Base-by-base conservation (phyloP, 1,139 yeast genomes). In the Yamadazyma sp. region DNA sequence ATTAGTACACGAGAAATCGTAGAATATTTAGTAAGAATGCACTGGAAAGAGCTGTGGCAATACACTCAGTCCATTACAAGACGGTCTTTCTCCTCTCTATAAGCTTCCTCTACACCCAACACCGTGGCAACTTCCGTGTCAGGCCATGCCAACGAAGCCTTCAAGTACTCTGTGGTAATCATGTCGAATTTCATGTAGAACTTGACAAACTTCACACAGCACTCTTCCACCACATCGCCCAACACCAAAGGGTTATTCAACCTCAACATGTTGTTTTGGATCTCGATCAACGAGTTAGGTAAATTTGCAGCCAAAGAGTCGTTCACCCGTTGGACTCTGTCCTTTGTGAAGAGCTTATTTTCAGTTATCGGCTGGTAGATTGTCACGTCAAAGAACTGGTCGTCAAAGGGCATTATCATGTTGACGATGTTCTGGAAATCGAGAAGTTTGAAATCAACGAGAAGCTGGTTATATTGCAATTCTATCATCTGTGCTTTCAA, bases 301-400 rank as follows among this genome's bases (percentile, higher is more conserved):
- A 84, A 53, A 46, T 74, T 77, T 11, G 62, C 66, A 43, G 75
- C 76, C 1, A 83, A 58, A 27, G 63, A 62, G 1, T 48, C 52
- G 47, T 78, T 74, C 7, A 76, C 71, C 5, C 58, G 58, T 17
- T 58, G 53, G 20, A 84, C 61, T 6, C 64, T 61, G 0, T 64
- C 68, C n/a, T 46, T 44, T 18, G 58, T 68, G 64, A 84, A 83
- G 18, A 83, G 55, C 46, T 81, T 75, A 54, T 83, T 83, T 48
- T 83, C 89, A 2, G 66, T 62, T 10, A 83, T 73, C 0, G 91
- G 85, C 43, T 79, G 69, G 56, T 84, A 85, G 51, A 83, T 69
- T 15, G 74, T 60, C 3, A 72, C 69, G 30, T 77, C 81, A 46
- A 77, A 77, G 40, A 67, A 75, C 34, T 75, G 81, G 41, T 78